Percentiles rank a stretch among this genome's conserved stretches.
These are phyloP conservation scores for Mariannaea elegans DNA, from an alignment of 2,329 filamentous ascomycete genomes.

Conservation along the genomic window DNA sequence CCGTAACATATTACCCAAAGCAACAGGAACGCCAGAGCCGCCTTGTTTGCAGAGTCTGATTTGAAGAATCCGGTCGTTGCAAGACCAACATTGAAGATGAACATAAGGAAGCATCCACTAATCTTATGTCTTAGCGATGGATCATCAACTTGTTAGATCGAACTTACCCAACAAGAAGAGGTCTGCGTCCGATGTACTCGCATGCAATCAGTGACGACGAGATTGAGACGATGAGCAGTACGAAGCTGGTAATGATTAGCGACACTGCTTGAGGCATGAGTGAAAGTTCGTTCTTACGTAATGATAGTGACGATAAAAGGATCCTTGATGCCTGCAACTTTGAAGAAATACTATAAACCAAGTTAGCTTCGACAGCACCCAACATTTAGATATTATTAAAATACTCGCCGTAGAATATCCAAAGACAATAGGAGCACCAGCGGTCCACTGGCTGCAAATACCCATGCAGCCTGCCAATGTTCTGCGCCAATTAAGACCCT, in stretches of 20 bases:
- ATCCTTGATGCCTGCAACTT: not conserved
- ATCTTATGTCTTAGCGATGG: not conserved
- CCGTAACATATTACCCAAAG: conserved; percentile 16
- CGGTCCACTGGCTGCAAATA: conserved; percentile 22
- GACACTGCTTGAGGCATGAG: not conserved
- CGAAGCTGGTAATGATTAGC: not conserved
- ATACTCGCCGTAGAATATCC: conserved; percentile 9
- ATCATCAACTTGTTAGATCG: not conserved
- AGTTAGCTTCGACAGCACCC: not conserved
- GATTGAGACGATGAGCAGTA: not conserved
- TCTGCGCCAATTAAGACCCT: conserved; percentile 18
- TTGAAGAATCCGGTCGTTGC: conserved; percentile 11
- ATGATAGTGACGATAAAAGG: not conserved
- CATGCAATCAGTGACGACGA: not conserved
- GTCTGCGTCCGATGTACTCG: not conserved
- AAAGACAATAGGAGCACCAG: conserved; percentile 21
- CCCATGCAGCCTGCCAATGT: conserved; percentile 22
- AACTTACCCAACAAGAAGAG: not conserved
- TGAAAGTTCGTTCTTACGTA: not conserved
- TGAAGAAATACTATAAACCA: not conserved
- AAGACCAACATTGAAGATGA: conserved; percentile 1
- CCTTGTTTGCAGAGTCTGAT: conserved; percentile 6
- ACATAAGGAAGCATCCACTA: conserved; percentile 9
- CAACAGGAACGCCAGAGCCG: conserved; percentile 12
- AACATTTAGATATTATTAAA: not conserved